Base-by-base conservation (phyloP, 1,139 yeast genomes). In the Oligophagozyma castellii region DNA sequence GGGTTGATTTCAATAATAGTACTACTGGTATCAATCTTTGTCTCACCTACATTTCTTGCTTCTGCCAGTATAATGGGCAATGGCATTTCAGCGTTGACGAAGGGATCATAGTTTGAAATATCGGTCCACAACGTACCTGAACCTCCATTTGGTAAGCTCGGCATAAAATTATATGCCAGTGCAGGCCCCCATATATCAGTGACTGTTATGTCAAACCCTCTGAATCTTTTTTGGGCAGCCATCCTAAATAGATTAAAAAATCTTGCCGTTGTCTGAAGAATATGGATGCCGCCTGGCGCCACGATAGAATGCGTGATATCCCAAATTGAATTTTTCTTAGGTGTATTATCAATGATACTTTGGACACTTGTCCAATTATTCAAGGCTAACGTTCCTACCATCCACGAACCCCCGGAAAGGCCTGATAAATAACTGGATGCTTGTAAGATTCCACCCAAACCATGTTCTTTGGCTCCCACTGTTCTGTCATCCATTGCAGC, bases 161-260 rank as follows among this genome's bases (percentile, higher is more conserved):
- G 58, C 51, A 80, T 71, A 45, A 80, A 73, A 54, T 81, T 93
- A 45, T 75, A 69, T 1, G 92, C 69, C 30, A 84, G 60, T 1
- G 83, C 76, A 46, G 93, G 64, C n/a, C 92, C 93, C 95, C 95
- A 86, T 37, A 79, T 68, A 58, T 84, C 95, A n/a, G 95, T 83
- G 32, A 86, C 44, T 4, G 86, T 70, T 19, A 73, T 59, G 30
- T 76, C 73, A 55, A 66, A 86, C 2, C 94, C 95, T 1, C 93
- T 93, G 23, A 71, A 62, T 34, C 60, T 55, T 55, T 86, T 84
- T 25, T 45, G 73, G 16, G 66, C 60, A 18, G 48, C 53, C 5
- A 44, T 53, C 29, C 46, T 48, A 14, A 49, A 37, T 22, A 51
- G 50, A 29, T 61, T 58, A 32, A 61, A 60, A 34, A 75, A 61